Evolutionary conservation across 371 early-diverging fungal species (phyloP), one percentile per base, ranked within the genome.

Genomic region (Funneliformis caledonium): DNA sequence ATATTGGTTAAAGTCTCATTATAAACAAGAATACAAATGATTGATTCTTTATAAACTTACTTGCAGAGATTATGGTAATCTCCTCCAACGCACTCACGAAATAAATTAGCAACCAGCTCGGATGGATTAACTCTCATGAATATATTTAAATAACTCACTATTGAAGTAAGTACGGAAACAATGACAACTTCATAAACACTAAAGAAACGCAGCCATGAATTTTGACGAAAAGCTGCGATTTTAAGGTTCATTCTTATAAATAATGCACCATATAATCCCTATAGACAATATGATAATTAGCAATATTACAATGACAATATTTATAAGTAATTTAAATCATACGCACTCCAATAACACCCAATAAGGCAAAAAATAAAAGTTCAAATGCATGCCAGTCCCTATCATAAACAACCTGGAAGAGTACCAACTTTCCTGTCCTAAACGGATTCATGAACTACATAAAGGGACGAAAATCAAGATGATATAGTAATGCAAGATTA

Each of bases 271-370:
- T 92, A 95, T 16, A 97, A 82, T 0, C 98, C 99, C 94, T 94
- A 81, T 12, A 59, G 4, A 62, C 16, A 16, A 62, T 67, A 81
- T 43, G 8, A 12, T 56, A 11, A 1, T 67, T 5, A 56, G 26
- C 16, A 59, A 26, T 8, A 31, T 65, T 12, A 5, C 43, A 8
- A 68, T 48, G 9, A 72, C 16, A 45, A 22, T 43, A n/a, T 26
- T 26, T 1, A 50, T 45, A 42, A 19, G 7, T 10, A 67, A 56
- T 73, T 81, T 8, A 72, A 19, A 81, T 72, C 19, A 56, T 42
- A 82, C 88, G 87, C 89, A 94, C 95, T 16, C 98, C 98, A 83
- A 97, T 90, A 1, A 96, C 84, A 19, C 99, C 99, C 52, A 99
- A 89, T 5, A 97, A 68, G 26, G 94, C 81, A 82, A 96, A 98